These are phyloP conservation scores for Breynia disticha DNA, from an alignment of 441 rosid genomes.

Conservation along the genomic window DNA sequence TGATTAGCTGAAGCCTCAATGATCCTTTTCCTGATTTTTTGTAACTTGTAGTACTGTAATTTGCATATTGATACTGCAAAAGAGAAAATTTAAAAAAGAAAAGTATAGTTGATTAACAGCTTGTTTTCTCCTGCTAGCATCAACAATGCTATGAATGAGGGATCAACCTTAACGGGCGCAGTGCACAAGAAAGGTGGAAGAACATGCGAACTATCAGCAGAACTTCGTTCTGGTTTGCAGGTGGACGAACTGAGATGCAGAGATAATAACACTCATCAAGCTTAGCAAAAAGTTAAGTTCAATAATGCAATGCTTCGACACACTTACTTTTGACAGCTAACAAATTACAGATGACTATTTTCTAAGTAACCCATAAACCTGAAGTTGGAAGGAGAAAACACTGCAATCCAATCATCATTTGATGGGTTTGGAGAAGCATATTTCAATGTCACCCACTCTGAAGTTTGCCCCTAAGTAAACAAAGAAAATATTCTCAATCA, in stretches of 20 bases:
- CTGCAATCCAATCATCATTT: conserved; percentile 78
- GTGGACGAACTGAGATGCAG: conserved; percentile 41
- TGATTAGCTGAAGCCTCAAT: conserved; percentile 64
- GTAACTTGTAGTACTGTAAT: conserved; percentile 49
- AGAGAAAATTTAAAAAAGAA: background rate
- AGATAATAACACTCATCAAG: background rate
- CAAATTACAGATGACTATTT: conserved; percentile 1
- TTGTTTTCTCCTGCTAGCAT: background rate
- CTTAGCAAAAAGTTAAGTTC: background rate
- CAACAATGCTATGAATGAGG: background rate
- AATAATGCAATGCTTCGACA: background rate
- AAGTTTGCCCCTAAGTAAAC: conserved; percentile 44
- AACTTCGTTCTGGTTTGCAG: conserved; percentile 38
- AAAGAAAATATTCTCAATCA: background rate
- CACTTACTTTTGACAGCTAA: background rate
- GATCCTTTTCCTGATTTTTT: conserved; percentile 43
- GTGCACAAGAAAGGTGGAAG: conserved; percentile 53
- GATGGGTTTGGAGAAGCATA: conserved; percentile 47
- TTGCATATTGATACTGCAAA: conserved; percentile 70
- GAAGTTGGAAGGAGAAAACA: conserved; percentile 82
- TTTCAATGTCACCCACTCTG: conserved; percentile 48
- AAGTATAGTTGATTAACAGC: too few species aligned
- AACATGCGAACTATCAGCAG: conserved; percentile 17
- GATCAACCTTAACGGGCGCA: conserved; percentile 68
- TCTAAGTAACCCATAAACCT: conserved; percentile 27